Base-by-base conservation (phyloP, 768 basidiomycete species). In the Boletus rubescentipes region DNA sequence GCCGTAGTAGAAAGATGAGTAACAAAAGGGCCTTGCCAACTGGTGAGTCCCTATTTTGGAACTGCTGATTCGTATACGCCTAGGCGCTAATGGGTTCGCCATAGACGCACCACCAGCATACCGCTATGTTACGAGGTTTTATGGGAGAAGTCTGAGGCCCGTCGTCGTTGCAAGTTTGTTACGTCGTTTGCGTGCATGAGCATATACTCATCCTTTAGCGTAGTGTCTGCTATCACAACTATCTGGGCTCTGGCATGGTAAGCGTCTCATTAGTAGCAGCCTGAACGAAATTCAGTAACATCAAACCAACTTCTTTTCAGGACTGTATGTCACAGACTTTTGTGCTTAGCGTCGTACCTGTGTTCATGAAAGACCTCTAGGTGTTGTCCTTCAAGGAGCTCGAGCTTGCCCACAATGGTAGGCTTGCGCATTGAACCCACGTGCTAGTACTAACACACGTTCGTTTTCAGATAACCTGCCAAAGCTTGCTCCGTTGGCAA, bases 231-330 rank as follows among this genome's bases (percentile, higher is more conserved):
- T 40, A 31, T 85, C 21, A 75, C 73, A 21, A 81, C 78, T 7
- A 51, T 89, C 15, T 91, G 87, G 84, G 62, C 79, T 21, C 69
- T 91, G 9, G 69, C 82, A 54, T 80, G 79, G 89, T 90, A 67
- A 70, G 88, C 77, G 16, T 41, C 1, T 35, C 18, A 26, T 14
- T 21, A 2, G 12, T 26, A 11, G 2, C 32, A 10, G 4, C 15
- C 4, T n/a, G 12, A 14, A 18, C 21, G 9, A 15, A 23, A 12
- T 9, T n/a, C 5, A 6, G n/a, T 7, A 54, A 30, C 6, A 18
- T 3, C 2, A 7, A 7, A n/a, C 26, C 4, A 6, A 20, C 20
- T 32, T 18, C 5, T 0, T 35, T 49, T 6, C 38, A 70, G 69
- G 61, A 61, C 59, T 4, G 69, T 70, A 49, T 35, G 68, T 58